phyloP scores from a whole-genome alignment of 176 grass and related monocot species.

The Eragrostis curvula region DNA sequence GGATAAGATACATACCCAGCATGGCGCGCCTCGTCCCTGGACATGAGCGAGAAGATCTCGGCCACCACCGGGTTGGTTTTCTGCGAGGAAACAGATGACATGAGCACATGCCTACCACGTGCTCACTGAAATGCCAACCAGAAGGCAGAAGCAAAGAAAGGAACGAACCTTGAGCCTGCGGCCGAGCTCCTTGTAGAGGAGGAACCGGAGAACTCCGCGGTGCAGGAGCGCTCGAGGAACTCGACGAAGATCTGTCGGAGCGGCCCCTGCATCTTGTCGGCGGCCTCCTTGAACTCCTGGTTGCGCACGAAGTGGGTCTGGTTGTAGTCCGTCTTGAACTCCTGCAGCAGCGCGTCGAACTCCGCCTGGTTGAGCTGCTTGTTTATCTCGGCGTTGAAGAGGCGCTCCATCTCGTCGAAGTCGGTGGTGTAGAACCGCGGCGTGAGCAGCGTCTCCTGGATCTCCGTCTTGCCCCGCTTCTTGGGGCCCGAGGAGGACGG shows the following conservation, averaged over 20 bases:
- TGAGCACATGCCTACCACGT: slow-evolving; percentile 25
- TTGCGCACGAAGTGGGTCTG: slow-evolving; percentile 98
- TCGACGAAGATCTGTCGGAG: slow-evolving; percentile 92
- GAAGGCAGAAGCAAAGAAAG: not conserved
- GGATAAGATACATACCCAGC: slow-evolving; percentile 68
- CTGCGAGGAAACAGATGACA: slow-evolving; percentile 42
- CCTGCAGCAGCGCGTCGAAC: slow-evolving; percentile 90
- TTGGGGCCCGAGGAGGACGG: slow-evolving; percentile 31
- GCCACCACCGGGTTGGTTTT: slow-evolving; percentile 99
- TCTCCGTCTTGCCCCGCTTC: slow-evolving; percentile 73
- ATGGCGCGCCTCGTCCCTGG: slow-evolving; percentile 95
- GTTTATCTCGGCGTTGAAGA: slow-evolving; percentile 96
- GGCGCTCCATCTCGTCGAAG: slow-evolving; percentile 98
- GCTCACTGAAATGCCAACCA: slow-evolving; percentile 30
- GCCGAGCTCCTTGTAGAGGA: slow-evolving; percentile 98
- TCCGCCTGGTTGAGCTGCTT: slow-evolving; percentile 90
- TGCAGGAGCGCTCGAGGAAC: slow-evolving; percentile 97
- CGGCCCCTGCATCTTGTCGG: slow-evolving; percentile 87
- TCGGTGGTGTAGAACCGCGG: slow-evolving; percentile 94
- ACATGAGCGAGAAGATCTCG: slow-evolving; percentile 99
- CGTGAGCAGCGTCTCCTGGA: slow-evolving; percentile 83
- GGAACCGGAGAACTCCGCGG: slow-evolving; percentile 98
- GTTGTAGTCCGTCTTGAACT: slow-evolving; percentile 99
- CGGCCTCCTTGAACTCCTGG: slow-evolving; percentile 89
- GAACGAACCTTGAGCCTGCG: slow-evolving; percentile 81